Base-by-base conservation (phyloP, 2,329 filamentous ascomycete genomes). In the Monilinia polystroma region DNA sequence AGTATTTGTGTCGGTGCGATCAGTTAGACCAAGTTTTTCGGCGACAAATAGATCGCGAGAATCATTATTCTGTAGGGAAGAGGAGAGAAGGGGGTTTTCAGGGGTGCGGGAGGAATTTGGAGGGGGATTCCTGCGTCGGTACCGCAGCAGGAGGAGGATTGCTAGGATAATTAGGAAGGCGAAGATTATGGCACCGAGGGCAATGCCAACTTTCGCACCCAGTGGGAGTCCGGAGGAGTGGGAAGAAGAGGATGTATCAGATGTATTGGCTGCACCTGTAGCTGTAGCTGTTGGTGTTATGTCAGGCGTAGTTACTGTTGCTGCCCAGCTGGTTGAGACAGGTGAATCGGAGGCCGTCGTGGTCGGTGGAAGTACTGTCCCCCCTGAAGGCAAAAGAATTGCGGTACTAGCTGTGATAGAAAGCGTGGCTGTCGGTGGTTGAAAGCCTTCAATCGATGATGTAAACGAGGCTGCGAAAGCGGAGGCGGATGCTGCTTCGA, bases 201-300 rank as follows among this genome's bases (percentile, higher is more conserved):
- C 59, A 4, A 67, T 67, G 18, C 66, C 66, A 11, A 67, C 47
- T 47, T 67, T 67, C 4, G 60, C 66, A 32, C 60, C 60, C 2
- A 67, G 43, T 4, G 66, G 26, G 12, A 67, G 60, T 8, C 66
- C 53, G 4, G 29, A 23, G 16, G 60, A 63, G 4, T 43, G 20
- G n/a, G 64, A 55, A 16, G 18, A n/a, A 12, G 60, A 32, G 14
- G 49, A 53, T 14, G 56, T 10, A 1, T 43, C 16, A 12, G 64
- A 35, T 43, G 43, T 38, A 14, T 26, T 29, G 8, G 29, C 45
- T 63, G 23, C 18, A 16, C 26, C 23, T 4, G 64, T 35, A 10
- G 38, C 47, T 41, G 60, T 26, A 29, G n/a, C 10, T 6, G 35
- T 32, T 23, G 26, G 49, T 41, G 45, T n/a, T 12, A 29, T 63